Conservation (phyloP, 164 flowering plant species). For the Umbellularia californica region DNA sequence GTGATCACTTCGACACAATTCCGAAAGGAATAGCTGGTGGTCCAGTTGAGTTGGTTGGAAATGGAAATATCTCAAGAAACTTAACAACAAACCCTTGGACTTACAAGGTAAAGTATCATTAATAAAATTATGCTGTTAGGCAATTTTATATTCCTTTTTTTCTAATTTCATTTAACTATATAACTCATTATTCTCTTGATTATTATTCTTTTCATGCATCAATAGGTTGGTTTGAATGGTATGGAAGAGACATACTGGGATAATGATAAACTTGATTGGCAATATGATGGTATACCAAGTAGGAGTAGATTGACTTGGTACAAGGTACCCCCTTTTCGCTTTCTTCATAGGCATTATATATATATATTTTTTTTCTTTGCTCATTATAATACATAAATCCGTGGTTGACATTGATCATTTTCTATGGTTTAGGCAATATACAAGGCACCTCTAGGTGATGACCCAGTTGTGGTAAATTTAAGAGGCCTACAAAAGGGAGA, state of each 20-base stretch:
- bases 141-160: neutral
- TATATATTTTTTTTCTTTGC: no score
- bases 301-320: constrained; percentile 61
- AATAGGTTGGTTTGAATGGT: constrained; percentile 43
- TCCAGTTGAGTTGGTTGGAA: constrained; percentile 41
- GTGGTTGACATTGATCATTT: no score
- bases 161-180: no score
- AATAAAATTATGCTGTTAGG: neutral
- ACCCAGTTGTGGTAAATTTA: constrained; percentile 61
- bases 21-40: constrained; percentile 39
- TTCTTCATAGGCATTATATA: neutral
- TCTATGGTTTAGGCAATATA: constrained; percentile 39
- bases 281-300: constrained; percentile 20
- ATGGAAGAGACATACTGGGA: constrained; percentile 16
- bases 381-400: neutral
- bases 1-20: constrained; percentile 30
- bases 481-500: constrained; percentile 64
- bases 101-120: constrained; percentile 25
- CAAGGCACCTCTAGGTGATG: constrained; percentile 58
- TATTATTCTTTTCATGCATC: no score
- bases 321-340: constrained; percentile 34
- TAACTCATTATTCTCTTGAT: neutral
- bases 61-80: constrained; percentile 36
- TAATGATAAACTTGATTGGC: constrained; percentile 26
- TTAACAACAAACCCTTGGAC: constrained; percentile 47